Base-by-base conservation (phyloP, 768 basidiomycete species). In the Guyanaporus albipodus region DNA sequence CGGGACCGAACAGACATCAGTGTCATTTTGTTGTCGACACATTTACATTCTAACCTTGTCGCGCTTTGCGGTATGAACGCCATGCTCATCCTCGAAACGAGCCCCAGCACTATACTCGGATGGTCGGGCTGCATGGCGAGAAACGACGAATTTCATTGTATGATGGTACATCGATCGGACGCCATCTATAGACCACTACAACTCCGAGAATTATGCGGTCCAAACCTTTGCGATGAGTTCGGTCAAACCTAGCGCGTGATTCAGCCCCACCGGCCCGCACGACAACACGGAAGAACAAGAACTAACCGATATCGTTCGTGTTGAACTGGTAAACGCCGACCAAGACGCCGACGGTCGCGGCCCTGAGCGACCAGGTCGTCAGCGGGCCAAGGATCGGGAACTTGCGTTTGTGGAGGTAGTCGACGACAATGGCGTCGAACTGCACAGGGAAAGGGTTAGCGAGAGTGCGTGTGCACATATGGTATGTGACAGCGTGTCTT, bases 311-410 rank as follows among this genome's bases (percentile, higher is more conserved):
- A 64, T 98, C 95, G 63, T 95, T 92, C 34, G 96, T 97, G 73
- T 98, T 97, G 75, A 98, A 97, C 67, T 96, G 87, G 72, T 96
- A 99, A 6, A 97, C 79, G 14, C 96, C 95, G 36, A 91, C 82
- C 42, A 93, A 75, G 5, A 87, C 82, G 18, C 83, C 91, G 31
- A 84, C 79, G 23, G 96, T 97, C 6, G 82, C 72, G 6, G 79
- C 67, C 38, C 92, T 78, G 45, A 97, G 73, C 8, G 73, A 65
- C 95, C 95, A 98, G n/a, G 73, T 80, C 11, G 67, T 58, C 37
- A 83, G 44, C 1, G 73, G 80, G 10, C 90, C 93, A 48, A 92
- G 42, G 35, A 82, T 54, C n/a, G 92, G 91, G 76, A 87, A 96
- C 70, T 99, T 98, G 68, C 95, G 88, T 21, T 78, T 71, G 70